phyloP scores from a whole-genome alignment of 148 eudicot species.

The Camellia sinensis region DNA sequence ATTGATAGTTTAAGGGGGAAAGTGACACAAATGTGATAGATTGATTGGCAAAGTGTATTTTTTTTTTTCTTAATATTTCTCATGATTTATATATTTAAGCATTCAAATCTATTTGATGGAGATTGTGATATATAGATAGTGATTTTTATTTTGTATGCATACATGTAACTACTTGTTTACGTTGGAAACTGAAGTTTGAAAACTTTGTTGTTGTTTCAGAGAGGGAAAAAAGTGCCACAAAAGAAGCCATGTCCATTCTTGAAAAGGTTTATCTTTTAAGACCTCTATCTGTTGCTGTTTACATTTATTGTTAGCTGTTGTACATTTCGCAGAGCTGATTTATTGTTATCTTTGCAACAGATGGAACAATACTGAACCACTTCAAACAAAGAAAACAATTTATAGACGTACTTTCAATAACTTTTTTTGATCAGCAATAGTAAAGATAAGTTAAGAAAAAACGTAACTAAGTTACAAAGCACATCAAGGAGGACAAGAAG shows the following conservation, averaged over 20 bases:
- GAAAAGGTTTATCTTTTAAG: slow-evolving; percentile 44
- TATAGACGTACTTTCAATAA: neutral
- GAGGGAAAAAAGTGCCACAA: slow-evolving; percentile 94
- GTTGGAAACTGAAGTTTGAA: slow-evolving; percentile 12
- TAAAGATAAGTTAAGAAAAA: too few species aligned
- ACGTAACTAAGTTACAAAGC: too few species aligned
- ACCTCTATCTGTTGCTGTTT: slow-evolving; percentile 1
- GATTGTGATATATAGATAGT: neutral
- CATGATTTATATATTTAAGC: slow-evolving; percentile 1
- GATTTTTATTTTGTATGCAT: neutral
- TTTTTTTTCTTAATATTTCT: neutral
- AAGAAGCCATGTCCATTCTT: slow-evolving; percentile 74
- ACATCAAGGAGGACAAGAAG: too few species aligned
- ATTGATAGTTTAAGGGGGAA: neutral
- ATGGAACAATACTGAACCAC: neutral
- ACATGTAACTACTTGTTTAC: slow-evolving; percentile 8
- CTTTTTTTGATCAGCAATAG: neutral
- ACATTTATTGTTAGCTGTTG: too few species aligned
- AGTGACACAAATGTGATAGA: neutral
- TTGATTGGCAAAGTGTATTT: too few species aligned
- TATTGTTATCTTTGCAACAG: neutral
- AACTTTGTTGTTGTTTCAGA: slow-evolving; percentile 39
- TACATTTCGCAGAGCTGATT: slow-evolving; percentile 6
- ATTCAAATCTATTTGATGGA: neutral
- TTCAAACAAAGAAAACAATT: neutral